These are phyloP conservation scores for Poa pratensis DNA, from an alignment of 176 grass and related monocot genomes.

Conservation along the genomic window DNA sequence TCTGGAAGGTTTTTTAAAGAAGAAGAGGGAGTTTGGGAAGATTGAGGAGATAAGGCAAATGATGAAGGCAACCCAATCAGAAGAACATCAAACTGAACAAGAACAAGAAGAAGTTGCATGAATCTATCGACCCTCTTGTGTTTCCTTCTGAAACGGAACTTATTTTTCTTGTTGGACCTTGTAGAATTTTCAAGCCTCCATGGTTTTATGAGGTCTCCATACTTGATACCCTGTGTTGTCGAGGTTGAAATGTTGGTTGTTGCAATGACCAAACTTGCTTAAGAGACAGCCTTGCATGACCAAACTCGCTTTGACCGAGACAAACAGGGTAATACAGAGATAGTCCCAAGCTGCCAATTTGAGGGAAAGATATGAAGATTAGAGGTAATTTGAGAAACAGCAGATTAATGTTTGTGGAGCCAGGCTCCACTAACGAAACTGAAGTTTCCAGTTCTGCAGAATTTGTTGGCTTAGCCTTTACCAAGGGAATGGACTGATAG, in stretches of 20 bases:
- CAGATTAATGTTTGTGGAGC: slow-evolving; percentile 14
- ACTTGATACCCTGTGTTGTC: neutral
- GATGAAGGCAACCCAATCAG: slow-evolving; percentile 50
- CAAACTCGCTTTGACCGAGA: neutral
- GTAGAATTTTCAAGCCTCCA: neutral
- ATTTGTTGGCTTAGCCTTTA: neutral
- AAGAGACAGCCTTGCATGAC: neutral
- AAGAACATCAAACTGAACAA: slow-evolving; percentile 38
- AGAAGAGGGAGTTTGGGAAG: slow-evolving; percentile 57
- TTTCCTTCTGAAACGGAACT: neutral
- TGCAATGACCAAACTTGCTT: slow-evolving; percentile 28
- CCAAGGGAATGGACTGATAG: neutral
- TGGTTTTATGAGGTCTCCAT: neutral
- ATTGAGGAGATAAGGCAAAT: slow-evolving; percentile 66
- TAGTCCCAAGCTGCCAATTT: slow-evolving; percentile 18
- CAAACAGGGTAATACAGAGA: neutral
- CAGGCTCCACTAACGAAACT: neutral
- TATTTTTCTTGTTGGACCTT: neutral
- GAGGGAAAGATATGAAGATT: neutral
- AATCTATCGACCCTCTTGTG: neutral
- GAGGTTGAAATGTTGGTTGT: slow-evolving; percentile 15
- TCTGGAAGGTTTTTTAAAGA: slow-evolving; percentile 71
- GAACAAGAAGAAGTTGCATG: neutral
- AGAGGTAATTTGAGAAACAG: neutral
- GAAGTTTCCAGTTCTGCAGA: neutral